Conservation (phyloP, 2,329 filamentous ascomycete genomes). For the Chaetomium sp. region DNA sequence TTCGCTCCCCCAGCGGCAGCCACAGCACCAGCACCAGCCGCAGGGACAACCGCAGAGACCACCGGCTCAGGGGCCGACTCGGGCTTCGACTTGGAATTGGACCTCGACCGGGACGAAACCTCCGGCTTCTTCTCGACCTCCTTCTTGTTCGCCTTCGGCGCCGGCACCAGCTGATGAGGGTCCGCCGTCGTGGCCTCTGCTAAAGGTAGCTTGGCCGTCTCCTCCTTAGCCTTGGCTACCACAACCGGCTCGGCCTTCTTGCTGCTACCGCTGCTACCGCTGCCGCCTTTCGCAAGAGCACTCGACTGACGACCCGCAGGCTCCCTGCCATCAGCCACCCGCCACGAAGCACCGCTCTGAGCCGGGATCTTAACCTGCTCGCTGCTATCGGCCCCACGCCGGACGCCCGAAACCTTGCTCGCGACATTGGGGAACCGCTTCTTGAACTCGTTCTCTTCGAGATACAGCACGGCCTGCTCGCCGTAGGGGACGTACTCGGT, state of each 20-base stretch:
- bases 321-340: conserved; percentile 57
- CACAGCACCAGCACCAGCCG: conserved; percentile 6
- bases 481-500: conserved; percentile 94
- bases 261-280: conserved; percentile 27
- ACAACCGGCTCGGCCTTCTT: conserved; percentile 21
- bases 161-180: conserved; percentile 20
- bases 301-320: conserved; percentile 55
- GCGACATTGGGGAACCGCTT: conserved; percentile 63
- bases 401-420: conserved; percentile 42
- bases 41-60: conserved; percentile 5
- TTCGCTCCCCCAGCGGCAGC: conserved; percentile 24
- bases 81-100: neutral
- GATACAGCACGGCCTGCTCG: conserved; percentile 88
- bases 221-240: conserved; percentile 19
- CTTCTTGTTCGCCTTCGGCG: conserved; percentile 12
- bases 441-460: conserved; percentile 91
- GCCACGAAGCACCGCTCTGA: conserved; percentile 79
- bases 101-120: neutral
- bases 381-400: conserved; percentile 41
- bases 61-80: conserved; percentile 21
- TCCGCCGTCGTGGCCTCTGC: conserved; percentile 26
- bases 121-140: neutral
- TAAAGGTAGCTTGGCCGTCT: conserved; percentile 27
- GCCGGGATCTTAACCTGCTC: conserved; percentile 75
- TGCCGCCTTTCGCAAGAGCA: conserved; percentile 37